A percentile compares a stretch with the other conserved stretches of the same genome.
phyloP scores from a whole-genome alignment of 768 basidiomycete species.

The Panellus pusillus region DNA sequence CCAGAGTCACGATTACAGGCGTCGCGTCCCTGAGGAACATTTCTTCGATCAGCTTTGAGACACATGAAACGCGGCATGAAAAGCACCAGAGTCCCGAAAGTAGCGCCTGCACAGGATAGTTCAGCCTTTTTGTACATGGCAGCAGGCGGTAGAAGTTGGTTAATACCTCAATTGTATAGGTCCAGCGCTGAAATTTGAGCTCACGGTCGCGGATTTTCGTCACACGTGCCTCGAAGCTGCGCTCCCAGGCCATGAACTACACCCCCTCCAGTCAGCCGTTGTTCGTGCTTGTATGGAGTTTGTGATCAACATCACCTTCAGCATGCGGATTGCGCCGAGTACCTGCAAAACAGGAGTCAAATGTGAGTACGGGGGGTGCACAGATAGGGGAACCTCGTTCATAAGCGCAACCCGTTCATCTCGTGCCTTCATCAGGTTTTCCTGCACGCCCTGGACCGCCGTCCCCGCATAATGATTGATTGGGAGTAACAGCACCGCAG shows the following conservation, averaged over 20 bases:
- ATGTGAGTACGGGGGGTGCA: not conserved
- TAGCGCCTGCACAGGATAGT: not conserved
- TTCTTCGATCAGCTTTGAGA: slow-evolving; percentile 31
- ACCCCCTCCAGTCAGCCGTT: no score
- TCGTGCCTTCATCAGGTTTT: slow-evolving; percentile 77
- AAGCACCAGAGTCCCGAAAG: slow-evolving; percentile 40
- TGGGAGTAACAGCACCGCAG: slow-evolving; percentile 68
- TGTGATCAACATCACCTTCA: slow-evolving; percentile 54
- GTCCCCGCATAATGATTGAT: slow-evolving; percentile 84
- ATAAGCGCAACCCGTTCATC: slow-evolving; percentile 73
- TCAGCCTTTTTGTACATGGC: not conserved
- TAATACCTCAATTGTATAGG: slow-evolving; percentile 60
- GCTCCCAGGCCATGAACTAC: slow-evolving; percentile 74
- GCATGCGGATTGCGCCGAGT: slow-evolving; percentile 86
- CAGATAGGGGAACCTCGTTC: slow-evolving; percentile 72
- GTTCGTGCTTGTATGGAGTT: no score
- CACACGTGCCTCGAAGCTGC: slow-evolving; percentile 64
- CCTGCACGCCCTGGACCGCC: slow-evolving; percentile 53
- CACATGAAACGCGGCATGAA: not conserved
- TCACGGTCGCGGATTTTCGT: slow-evolving; percentile 59
- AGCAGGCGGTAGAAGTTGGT: not conserved
- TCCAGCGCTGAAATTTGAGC: slow-evolving; percentile 62
- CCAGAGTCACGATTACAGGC: slow-evolving; percentile 58
- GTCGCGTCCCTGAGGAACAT: slow-evolving; percentile 36
- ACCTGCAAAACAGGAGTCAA: slow-evolving; percentile 45